These are phyloP conservation scores for Russula olivacea DNA, from an alignment of 768 basidiomycete species.

Conservation along the genomic window DNA sequence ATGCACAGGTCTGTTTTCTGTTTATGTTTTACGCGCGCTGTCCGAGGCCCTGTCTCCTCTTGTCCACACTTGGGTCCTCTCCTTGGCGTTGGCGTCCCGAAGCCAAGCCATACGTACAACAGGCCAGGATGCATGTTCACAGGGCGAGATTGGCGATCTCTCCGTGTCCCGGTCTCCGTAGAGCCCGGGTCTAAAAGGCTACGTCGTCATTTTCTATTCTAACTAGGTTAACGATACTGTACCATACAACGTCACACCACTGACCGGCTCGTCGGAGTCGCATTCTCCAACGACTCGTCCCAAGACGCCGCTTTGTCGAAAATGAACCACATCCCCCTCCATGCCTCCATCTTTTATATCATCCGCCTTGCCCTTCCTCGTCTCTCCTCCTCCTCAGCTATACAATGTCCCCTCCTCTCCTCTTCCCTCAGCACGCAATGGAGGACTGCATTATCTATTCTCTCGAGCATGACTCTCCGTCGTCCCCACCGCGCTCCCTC, in stretches of 20 bases:
- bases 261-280: conserved; percentile 23
- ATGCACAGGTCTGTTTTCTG: too few species aligned
- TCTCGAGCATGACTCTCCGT: conserved; percentile 40
- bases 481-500: conserved; percentile 51
- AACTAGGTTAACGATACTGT: conserved; percentile 4
- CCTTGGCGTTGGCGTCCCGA: conserved; percentile 16
- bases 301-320: conserved; percentile 23
- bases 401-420: conserved; percentile 11
- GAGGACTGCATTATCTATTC: conserved; percentile 68
- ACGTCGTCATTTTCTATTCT: conserved; percentile 22
- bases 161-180: conserved; percentile 16
- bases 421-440: conserved; percentile 52
- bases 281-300: conserved; percentile 15
- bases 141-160: conserved; percentile 12
- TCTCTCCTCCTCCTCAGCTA: conserved; percentile 2
- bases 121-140: background rate
- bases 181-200: conserved; percentile 17
- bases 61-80: background rate
- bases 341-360: conserved; percentile 17
- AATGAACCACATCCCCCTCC: conserved; percentile 23
- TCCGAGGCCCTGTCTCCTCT: background rate
- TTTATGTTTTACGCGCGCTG: background rate
- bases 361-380: background rate
- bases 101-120: conserved; percentile 5
- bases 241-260: conserved; percentile 21